Evolutionary conservation across 2,329 filamentous ascomycete species (phyloP), one percentile per base, ranked within the genome.

Genomic region (Colletotrichum magnum): DNA sequence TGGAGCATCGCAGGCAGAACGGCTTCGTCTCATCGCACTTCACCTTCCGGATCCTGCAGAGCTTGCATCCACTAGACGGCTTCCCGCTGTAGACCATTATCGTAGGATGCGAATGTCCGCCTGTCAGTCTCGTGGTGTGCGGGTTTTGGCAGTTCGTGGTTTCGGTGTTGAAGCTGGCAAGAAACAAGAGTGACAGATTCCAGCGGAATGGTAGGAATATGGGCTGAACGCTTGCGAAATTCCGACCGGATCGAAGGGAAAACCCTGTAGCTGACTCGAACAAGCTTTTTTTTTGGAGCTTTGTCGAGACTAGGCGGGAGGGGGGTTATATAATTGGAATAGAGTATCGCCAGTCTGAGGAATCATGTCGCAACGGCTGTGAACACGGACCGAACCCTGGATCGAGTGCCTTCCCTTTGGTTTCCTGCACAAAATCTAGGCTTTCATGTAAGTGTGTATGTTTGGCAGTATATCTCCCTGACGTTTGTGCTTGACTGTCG

Each of bases 21-120:
- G 87, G 87, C 66, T 86, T 87, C 13, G 76, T 78, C 76, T 89
- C 87, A 69, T 88, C 87, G 74, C 87, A 89, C 75, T 89, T 89
- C 58, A 89, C 83, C 68, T 86, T 86, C 61, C 87, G 83, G 53
- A 86, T 83, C 76, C 86, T 88, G 60, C 74, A 75, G 45, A 74
- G 50, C 60, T 75, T 74, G 50, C 74, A 75, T 13, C 73, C 74
- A 28, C 66, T 59, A 10, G 73, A 74, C 7, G 73, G 69, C 50
- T 74, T 74, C n/a, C 73, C 73, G 4, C 71, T 75, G 53, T 74
- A 74, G 12, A 75, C 74, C 74, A 75, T 75, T 47, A 1, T 68
- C 1, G 16, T 47, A 5, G 32, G 32, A 36, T 36, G 9, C 32
- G 7, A 2, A 45, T 15, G 32, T 32, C 4, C 10, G 4, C 16